phyloP scores from a whole-genome alignment of 495 filamentous ascomycete species.

The Tuber magnatum region DNA sequence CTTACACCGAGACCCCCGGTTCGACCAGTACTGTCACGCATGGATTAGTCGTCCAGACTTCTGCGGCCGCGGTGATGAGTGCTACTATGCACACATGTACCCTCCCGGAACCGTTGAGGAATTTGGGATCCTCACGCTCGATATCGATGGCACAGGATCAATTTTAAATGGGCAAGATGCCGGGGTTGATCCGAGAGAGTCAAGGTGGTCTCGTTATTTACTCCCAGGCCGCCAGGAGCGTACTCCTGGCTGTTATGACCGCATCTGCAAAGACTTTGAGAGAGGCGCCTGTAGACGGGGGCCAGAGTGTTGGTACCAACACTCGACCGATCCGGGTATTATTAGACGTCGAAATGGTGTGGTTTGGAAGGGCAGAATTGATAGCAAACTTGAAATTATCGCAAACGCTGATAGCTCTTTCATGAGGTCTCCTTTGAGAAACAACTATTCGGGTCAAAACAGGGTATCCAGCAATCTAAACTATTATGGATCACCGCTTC shows the following conservation, averaged over 20 bases:
- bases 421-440: background rate
- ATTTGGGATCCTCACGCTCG: constrained; percentile 23
- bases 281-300: constrained; percentile 9
- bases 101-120: constrained; percentile 14
- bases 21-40: constrained; percentile 20
- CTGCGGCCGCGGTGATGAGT: constrained; percentile 19
- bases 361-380: background rate
- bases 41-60: constrained; percentile 27
- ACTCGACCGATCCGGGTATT: constrained; percentile 7
- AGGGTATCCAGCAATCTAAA: background rate
- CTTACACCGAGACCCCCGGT: constrained; percentile 19
- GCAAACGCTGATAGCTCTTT: background rate
- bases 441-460: background rate
- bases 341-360: background rate
- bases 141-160: background rate
- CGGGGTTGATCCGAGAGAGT: constrained; percentile 13
- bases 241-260: constrained; percentile 20
- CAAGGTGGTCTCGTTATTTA: constrained; percentile 9
- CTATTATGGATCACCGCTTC: background rate
- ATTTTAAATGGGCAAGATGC: background rate
- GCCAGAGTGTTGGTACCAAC: constrained; percentile 22
- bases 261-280: constrained; percentile 16
- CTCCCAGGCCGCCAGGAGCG: constrained; percentile 13
- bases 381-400: background rate
- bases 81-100: constrained; percentile 20